Conservation (phyloP, 371 early-diverging fungal species). For the Rhizopus delemar region DNA sequence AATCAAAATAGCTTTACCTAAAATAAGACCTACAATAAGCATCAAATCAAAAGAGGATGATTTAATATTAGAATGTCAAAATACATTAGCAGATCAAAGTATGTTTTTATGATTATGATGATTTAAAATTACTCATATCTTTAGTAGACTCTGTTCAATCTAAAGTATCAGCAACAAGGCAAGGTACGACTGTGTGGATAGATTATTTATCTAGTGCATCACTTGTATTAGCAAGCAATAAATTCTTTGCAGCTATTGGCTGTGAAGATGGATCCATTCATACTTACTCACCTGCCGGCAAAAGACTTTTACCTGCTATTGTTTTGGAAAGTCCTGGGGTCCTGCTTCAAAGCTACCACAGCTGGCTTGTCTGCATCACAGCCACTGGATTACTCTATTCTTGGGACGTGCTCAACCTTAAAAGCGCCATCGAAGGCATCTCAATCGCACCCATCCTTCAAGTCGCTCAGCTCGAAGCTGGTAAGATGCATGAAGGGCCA, state of each 20-base stretch:
- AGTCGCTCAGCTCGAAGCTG: slow-evolving; percentile 43
- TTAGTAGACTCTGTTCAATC: slow-evolving; percentile 29
- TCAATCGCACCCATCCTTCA: slow-evolving; percentile 64
- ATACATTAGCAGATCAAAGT: slow-evolving; percentile 30
- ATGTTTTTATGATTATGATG: not conserved
- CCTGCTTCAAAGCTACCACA: slow-evolving; percentile 54
- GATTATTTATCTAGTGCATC: slow-evolving; percentile 64
- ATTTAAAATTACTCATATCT: slow-evolving; percentile 2
- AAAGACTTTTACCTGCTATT: slow-evolving; percentile 70
- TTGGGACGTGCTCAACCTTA: slow-evolving; percentile 65
- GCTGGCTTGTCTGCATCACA: slow-evolving; percentile 68
- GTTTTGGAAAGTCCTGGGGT: slow-evolving; percentile 68
- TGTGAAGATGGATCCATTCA: slow-evolving; percentile 74
- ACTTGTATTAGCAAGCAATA: slow-evolving; percentile 60
- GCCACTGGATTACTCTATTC: slow-evolving; percentile 63
- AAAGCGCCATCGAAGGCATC: slow-evolving; percentile 48
- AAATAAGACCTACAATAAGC: slow-evolving; percentile 47
- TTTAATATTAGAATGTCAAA: slow-evolving; percentile 57
- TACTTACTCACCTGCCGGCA: slow-evolving; percentile 68
- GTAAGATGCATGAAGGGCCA: slow-evolving; percentile 37
- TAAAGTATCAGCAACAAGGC: slow-evolving; percentile 46
- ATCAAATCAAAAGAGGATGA: slow-evolving; percentile 30
- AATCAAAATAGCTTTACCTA: slow-evolving; percentile 57
- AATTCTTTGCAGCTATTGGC: slow-evolving; percentile 57
- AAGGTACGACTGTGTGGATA: slow-evolving; percentile 56